These are phyloP conservation scores for Solanum ossicruentum DNA, from an alignment of 257 asterid species.

Conservation along the genomic window DNA sequence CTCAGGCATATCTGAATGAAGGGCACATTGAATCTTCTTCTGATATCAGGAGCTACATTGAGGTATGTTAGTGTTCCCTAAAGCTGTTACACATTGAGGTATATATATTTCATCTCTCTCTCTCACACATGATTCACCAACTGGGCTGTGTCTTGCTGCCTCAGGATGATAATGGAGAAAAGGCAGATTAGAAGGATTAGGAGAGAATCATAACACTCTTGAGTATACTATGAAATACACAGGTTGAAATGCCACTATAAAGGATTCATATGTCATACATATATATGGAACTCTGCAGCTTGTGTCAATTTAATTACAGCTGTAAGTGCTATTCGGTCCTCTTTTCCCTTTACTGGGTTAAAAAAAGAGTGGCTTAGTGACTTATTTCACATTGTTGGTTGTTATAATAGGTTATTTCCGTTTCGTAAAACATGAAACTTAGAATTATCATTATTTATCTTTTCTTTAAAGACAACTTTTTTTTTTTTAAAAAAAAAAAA, in stretches of 20 bases:
- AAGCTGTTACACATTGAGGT: not conserved
- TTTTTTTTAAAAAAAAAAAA: no score
- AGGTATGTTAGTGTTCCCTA: constrained; percentile 26
- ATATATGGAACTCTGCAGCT: not conserved
- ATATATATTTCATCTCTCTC: not conserved
- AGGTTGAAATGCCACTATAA: not conserved
- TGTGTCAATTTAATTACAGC: not conserved
- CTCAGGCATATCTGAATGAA: constrained; percentile 48
- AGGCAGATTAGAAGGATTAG: not conserved
- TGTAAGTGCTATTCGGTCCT: not conserved
- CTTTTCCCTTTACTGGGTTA: not conserved
- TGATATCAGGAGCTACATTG: constrained; percentile 46
- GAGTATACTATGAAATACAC: not conserved
- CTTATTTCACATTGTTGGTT: not conserved
- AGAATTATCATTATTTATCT: not conserved
- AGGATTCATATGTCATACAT: not conserved
- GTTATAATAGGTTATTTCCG: not conserved
- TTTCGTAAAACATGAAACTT: not conserved
- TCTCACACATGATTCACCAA: not conserved
- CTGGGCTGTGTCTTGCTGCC: not conserved
- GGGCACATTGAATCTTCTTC: constrained; percentile 62
- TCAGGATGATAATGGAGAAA: not conserved
- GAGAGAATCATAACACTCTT: not conserved
- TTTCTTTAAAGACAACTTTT: not conserved
- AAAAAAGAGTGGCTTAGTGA: not conserved